These are phyloP conservation scores for Fusarium sp. DNA, from an alignment of 2,329 filamentous ascomycete genomes.

Conservation along the genomic window DNA sequence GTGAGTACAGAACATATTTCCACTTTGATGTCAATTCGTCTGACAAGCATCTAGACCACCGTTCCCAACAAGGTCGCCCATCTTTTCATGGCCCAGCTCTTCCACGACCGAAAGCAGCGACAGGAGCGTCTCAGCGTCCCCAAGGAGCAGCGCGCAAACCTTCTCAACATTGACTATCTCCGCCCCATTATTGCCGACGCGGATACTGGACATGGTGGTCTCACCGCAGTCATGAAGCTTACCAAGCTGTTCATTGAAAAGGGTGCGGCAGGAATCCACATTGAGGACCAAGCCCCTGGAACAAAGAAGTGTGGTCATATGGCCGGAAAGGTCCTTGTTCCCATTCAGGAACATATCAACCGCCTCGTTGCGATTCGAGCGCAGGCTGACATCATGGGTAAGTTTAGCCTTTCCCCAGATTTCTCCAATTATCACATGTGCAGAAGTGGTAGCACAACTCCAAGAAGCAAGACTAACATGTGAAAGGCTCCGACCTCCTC, in stretches of 20 bases:
- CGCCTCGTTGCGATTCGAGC: conserved; percentile 95
- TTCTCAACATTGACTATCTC: conserved; percentile 90
- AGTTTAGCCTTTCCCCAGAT: conserved; percentile 31
- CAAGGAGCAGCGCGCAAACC: conserved; percentile 75
- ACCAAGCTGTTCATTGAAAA: conserved; percentile 98
- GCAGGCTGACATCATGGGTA: conserved; percentile 98
- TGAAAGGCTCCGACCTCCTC: conserved; percentile 80
- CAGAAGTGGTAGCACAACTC: background rate
- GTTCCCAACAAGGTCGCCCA: conserved; percentile 98
- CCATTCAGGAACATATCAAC: conserved; percentile 98
- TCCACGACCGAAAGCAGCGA: conserved; percentile 99
- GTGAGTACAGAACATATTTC: conserved; percentile 59
- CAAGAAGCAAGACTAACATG: conserved; percentile 30
- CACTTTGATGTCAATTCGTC: background rate
- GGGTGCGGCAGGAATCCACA: conserved; percentile 96
- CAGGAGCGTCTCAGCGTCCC: conserved; percentile 88
- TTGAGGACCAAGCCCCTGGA: conserved; percentile 97
- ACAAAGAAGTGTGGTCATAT: conserved; percentile 99
- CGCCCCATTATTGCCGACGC: conserved; percentile 96
- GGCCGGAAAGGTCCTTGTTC: conserved; percentile 97
- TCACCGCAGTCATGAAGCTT: conserved; percentile 99
- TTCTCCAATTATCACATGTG: conserved; percentile 30
- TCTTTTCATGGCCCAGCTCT: conserved; percentile 97
- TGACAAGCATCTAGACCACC: conserved; percentile 76
- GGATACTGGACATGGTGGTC: conserved; percentile 94